Conservation (phyloP, 495 filamentous ascomycete species). For the Penicillium cataractarum region DNA sequence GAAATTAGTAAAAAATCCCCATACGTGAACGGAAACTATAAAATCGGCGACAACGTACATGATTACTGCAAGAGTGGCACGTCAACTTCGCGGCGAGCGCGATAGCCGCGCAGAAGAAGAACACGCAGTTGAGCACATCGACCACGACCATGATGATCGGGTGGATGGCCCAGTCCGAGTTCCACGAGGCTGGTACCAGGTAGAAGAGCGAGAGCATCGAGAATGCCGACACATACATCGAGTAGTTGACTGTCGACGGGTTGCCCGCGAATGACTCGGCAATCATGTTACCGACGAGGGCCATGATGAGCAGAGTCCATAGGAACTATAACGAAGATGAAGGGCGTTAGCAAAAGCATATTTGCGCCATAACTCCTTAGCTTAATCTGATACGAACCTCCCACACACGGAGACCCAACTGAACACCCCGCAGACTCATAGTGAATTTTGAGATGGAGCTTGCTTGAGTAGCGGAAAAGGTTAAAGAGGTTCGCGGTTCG, state of each 20-base stretch:
- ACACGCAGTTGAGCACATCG: constrained; percentile 63
- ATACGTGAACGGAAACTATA: neutral
- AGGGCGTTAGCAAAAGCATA: neutral
- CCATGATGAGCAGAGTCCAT: constrained; percentile 67
- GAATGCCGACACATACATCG: constrained; percentile 68
- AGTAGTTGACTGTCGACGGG: constrained; percentile 61
- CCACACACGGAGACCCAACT: constrained; percentile 43
- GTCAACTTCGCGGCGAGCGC: constrained; percentile 64
- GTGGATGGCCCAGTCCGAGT: constrained; percentile 50
- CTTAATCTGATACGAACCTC: constrained; percentile 34
- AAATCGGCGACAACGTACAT: constrained; percentile 47
- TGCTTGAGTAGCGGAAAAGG: neutral
- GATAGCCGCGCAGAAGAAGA: constrained; percentile 67
- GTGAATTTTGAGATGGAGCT: constrained; percentile 17
- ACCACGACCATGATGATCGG: constrained; percentile 59
- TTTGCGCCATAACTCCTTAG: neutral
- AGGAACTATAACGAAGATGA: constrained; percentile 52
- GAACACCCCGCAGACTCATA: constrained; percentile 38
- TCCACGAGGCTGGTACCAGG: constrained; percentile 57
- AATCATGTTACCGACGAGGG: constrained; percentile 72
- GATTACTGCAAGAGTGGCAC: constrained; percentile 64
- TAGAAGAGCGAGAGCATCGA: constrained; percentile 66
- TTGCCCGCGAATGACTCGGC: constrained; percentile 56
- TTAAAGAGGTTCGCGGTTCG: constrained; percentile 3
- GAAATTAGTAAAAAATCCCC: neutral